These are phyloP conservation scores for Colletotrichum karsti DNA, from an alignment of 2,329 filamentous ascomycete species.

Conservation along the genomic window DNA sequence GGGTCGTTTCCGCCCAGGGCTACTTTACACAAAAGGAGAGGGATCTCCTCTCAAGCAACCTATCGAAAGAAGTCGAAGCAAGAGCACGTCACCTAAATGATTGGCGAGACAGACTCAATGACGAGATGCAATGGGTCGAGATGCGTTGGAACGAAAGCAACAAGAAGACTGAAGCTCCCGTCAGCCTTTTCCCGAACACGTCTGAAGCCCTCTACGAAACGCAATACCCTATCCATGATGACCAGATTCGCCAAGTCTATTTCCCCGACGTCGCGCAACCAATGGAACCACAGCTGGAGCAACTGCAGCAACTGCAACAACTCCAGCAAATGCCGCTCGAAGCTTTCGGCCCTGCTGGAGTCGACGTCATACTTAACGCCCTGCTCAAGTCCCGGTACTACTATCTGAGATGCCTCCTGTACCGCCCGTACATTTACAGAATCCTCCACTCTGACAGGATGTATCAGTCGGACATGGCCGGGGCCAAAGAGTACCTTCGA, in stretches of 20 bases:
- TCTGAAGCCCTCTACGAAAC: background rate
- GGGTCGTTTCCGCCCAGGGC: too few relatives aligned
- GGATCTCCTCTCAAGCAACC: too few relatives aligned
- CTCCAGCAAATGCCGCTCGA: background rate
- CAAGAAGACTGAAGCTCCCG: too few relatives aligned
- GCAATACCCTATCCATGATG: background rate
- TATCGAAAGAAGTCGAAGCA: too few relatives aligned
- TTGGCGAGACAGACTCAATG: too few relatives aligned
- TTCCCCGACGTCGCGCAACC: background rate
- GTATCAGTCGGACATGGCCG: constrained; percentile 53
- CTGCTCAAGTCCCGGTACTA: constrained; percentile 67
- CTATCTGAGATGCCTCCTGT: constrained; percentile 65
- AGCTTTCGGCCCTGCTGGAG: background rate
- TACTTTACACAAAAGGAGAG: too few relatives aligned
- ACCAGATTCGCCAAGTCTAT: background rate
- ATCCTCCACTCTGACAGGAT: constrained; percentile 61
- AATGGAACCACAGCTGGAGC: background rate
- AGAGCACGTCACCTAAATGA: too few relatives aligned
- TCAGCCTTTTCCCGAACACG: background rate
- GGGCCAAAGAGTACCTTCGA: constrained; percentile 64
- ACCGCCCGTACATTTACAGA: constrained; percentile 68
- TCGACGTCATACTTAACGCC: constrained; percentile 56
- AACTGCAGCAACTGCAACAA: background rate
- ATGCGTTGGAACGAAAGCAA: too few relatives aligned
- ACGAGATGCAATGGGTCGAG: too few relatives aligned